phyloP scores from a whole-genome alignment of 495 filamentous ascomycete species.

The Penicillium robsamsonii region DNA sequence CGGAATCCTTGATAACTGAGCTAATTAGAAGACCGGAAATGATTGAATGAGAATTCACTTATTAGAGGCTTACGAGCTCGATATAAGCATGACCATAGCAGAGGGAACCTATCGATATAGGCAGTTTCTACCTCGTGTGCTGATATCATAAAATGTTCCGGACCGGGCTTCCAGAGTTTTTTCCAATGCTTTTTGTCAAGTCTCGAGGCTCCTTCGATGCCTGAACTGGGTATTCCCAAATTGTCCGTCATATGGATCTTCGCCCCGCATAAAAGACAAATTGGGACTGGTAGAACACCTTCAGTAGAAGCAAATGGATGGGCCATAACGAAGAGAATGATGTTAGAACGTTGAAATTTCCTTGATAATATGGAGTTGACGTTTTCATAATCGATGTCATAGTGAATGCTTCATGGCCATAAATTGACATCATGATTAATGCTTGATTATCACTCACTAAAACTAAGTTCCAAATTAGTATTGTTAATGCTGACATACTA shows the following conservation, averaged over 20 bases:
- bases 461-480: too few species aligned
- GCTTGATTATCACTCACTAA: neutral
- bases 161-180: neutral
- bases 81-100: conserved; percentile 6
- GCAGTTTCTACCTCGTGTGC: conserved; percentile 5
- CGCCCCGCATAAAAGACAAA: too few species aligned
- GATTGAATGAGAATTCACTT: neutral
- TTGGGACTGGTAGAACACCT: too few species aligned
- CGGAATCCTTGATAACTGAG: conserved; percentile 5
- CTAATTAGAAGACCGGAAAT: neutral
- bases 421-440: too few species aligned
- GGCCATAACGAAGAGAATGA: too few species aligned
- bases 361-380: neutral
- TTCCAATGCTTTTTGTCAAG: neutral
- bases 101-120: neutral
- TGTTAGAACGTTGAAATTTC: too few species aligned
- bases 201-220: too few species aligned
- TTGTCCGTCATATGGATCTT: too few species aligned
- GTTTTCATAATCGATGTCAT: neutral
- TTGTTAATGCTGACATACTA: too few species aligned
- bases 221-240: too few species aligned
- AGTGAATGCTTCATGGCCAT: neutral
- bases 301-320: too few species aligned
- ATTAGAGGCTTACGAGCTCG: conserved; percentile 4
- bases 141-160: conserved; percentile 3